Evolutionary conservation across 2,329 filamentous ascomycete genomes (phyloP).

Genomic region (Proliferodiscus dingleyae): DNA sequence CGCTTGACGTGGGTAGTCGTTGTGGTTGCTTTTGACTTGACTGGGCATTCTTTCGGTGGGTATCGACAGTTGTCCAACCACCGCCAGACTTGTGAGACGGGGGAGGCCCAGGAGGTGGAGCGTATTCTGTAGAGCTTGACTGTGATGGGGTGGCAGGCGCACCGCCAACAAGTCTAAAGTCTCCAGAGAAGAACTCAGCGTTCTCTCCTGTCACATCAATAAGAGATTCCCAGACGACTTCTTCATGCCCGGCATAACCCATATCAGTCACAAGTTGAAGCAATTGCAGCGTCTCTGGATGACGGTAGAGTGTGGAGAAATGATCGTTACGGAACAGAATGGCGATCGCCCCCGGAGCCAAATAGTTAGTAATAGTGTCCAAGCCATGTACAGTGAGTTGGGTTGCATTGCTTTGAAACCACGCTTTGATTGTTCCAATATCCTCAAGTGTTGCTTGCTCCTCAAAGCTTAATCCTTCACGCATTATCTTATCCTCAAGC

Average conservation of each 20-base stretch:
- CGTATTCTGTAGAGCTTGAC: too few species aligned
- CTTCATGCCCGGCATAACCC: slow-evolving; percentile 80
- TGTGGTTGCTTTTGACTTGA: slow-evolving; percentile 5
- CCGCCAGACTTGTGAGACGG: slow-evolving; percentile 7
- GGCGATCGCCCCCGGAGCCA: slow-evolving; percentile 73
- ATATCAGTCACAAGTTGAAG: slow-evolving; percentile 88
- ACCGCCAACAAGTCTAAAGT: slow-evolving; percentile 80
- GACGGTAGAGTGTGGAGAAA: slow-evolving; percentile 89
- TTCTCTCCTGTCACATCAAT: slow-evolving; percentile 81
- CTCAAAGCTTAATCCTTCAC: slow-evolving; percentile 56
- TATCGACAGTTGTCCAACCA: slow-evolving; percentile 21
- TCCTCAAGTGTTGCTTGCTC: slow-evolving; percentile 82
- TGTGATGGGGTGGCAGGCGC: slow-evolving; percentile 19
- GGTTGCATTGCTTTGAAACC: slow-evolving; percentile 74
- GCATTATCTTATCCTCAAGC: slow-evolving; percentile 70
- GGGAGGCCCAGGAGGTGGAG: too few species aligned
- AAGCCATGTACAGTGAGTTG: slow-evolving; percentile 83
- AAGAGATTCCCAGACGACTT: slow-evolving; percentile 94
- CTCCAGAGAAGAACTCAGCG: slow-evolving; percentile 81
- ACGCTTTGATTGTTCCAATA: slow-evolving; percentile 76
- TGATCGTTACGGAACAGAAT: slow-evolving; percentile 97
- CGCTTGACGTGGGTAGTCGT: slow-evolving; percentile 4
- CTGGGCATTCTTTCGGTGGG: slow-evolving; percentile 1
- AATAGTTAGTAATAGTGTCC: slow-evolving; percentile 62
- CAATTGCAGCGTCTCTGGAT: slow-evolving; percentile 70